Evolutionary conservation across 2,329 filamentous ascomycete genomes (phyloP).

Genomic region (Trichoderma semiorbis): DNA sequence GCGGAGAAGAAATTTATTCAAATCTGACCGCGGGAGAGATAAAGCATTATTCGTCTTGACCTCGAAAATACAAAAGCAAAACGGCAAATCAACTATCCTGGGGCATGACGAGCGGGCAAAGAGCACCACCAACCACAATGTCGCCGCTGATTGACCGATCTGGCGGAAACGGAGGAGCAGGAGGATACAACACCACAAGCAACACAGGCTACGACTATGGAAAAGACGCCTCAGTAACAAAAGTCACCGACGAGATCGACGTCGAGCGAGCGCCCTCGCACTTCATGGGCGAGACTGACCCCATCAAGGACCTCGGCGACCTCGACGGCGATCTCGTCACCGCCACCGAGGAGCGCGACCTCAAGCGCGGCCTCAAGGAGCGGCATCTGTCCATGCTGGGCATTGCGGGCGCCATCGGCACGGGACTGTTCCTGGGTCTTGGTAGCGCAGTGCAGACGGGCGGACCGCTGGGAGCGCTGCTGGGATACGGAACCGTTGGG

Average conservation of each 20-base stretch:
- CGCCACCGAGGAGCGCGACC: slow-evolving; percentile 45
- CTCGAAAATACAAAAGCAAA: neutral
- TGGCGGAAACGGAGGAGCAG: neutral
- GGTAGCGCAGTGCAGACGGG: slow-evolving; percentile 51
- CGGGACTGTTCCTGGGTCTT: slow-evolving; percentile 58
- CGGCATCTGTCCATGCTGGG: slow-evolving; percentile 59
- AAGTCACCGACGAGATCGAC: neutral
- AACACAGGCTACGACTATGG: neutral
- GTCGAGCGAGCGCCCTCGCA: neutral
- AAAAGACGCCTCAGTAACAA: neutral
- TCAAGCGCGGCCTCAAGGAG: slow-evolving; percentile 39
- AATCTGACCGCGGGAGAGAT: neutral
- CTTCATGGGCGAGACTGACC: neutral
- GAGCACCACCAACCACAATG: neutral
- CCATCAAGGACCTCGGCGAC: slow-evolving; percentile 4
- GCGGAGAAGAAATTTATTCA: neutral
- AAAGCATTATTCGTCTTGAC: neutral
- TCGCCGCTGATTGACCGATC: slow-evolving; percentile 14
- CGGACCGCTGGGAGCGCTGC: slow-evolving; percentile 45
- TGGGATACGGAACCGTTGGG: slow-evolving; percentile 55
- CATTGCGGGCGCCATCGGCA: slow-evolving; percentile 59
- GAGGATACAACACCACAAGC: slow-evolving; percentile 13
- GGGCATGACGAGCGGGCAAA: slow-evolving; percentile 16
- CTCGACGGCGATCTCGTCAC: slow-evolving; percentile 45
- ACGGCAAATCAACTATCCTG: too few species aligned